Evolutionary conservation across 192 early-diverging fungal species (phyloP).

Genomic region (Gryganskiella cystojenkinii): DNA sequence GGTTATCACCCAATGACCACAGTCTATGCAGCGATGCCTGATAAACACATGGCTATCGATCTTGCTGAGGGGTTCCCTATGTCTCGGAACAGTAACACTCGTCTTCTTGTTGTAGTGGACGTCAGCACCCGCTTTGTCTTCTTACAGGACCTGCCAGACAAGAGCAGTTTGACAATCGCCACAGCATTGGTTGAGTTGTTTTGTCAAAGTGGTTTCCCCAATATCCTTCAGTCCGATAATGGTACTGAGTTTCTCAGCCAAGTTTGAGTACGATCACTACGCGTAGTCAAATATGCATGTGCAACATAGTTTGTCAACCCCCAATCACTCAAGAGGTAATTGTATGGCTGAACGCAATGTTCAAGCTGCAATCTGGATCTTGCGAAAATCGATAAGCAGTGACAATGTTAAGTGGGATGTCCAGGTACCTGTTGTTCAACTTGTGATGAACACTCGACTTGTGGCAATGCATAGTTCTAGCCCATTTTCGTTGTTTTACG

Average conservation of each 20-base stretch:
- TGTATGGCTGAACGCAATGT: constrained; percentile 56
- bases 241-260: constrained; percentile 58
- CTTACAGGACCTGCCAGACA: constrained; percentile 7
- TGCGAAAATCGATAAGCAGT: constrained; percentile 33
- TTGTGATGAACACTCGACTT: constrained; percentile 32
- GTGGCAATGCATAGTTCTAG: constrained; percentile 4
- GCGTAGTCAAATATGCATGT: constrained; percentile 8
- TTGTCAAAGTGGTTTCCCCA: constrained; percentile 40
- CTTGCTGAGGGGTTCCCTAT: constrained; percentile 19
- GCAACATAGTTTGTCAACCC: constrained; percentile 46
- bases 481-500: constrained; percentile 54
- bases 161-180: constrained; percentile 6
- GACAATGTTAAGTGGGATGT: constrained; percentile 21
- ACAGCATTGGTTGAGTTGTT: constrained; percentile 10
- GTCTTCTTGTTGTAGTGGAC: constrained; percentile 40
- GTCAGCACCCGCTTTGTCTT: constrained; percentile 48
- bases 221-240: constrained; percentile 48
- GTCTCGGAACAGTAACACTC: neutral
- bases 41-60: constrained; percentile 39
- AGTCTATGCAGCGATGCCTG: constrained; percentile 26
- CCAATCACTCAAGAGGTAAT: constrained; percentile 58
- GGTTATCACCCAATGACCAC: constrained; percentile 32
- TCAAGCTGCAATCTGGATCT: constrained; percentile 6
- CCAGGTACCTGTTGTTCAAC: constrained; percentile 46
- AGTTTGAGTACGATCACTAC: constrained; percentile 22